Evolutionary conservation across 148 eudicot genomes (phyloP), one percentile per base, ranked within the genome.

Genomic region (Oxyria digyna): DNA sequence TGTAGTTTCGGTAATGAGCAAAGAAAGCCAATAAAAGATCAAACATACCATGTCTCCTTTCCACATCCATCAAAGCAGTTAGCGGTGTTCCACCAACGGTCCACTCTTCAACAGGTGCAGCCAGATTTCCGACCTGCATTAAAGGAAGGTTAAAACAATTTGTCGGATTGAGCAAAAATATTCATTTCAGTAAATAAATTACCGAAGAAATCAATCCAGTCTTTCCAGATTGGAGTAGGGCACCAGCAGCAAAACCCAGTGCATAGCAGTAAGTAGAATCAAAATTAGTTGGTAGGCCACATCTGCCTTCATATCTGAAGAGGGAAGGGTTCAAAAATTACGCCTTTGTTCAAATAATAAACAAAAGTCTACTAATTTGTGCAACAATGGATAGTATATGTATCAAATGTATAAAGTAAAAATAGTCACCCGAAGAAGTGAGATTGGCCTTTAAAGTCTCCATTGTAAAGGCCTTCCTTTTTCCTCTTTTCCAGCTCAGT

Each of bases 51-150:
- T 94, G 99, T 87, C 97, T 94, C 84, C 99, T 91, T 77, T 94
- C 99, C 33, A 94, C 99, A 70, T 94, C 99, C 99, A 94, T 94
- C 38, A 94, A 70, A 52, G 97, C 67, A 70, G 99, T 94, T 82
- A 94, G 79, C 76, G 97, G 93, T 64, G 99, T 94, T 80, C 99
- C 99, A 66, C 99, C 97, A 73, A 91, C 97, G 67, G 97, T 94
- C 99, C 99, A 94, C 72, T 94, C 93, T 68, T 87, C 87, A 71
- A 91, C 99, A 4, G 99, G 97, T 66, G 97, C 92, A 69, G 89
- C 87, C 78, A 94, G 86, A 77, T 94, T 94, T 32, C 89, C 96
- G 5, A 94, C 98, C 98, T 91, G 82, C 57, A 79, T 14, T 29
- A 57, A 4, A 29, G 0, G 29, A 59, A 38, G 65, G 6, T 59